phyloP scores from a whole-genome alignment of 2,329 filamentous ascomycete genomes.

The Fusarium hainanense region DNA sequence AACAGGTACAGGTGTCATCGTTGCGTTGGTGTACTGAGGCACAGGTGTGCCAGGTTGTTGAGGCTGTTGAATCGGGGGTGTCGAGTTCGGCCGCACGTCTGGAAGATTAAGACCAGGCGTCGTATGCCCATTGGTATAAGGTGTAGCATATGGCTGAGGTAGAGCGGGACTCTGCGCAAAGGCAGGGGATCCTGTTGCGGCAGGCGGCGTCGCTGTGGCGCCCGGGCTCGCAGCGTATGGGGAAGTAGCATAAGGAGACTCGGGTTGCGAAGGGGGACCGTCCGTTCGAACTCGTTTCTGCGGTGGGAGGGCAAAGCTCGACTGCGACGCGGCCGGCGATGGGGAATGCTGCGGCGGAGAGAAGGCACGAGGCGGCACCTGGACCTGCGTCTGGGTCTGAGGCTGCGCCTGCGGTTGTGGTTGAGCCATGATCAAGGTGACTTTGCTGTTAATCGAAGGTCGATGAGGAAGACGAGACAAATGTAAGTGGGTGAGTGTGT shows the following conservation, averaged over 20 bases:
- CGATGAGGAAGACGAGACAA: conserved; percentile 5
- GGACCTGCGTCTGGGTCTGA: conserved; percentile 57
- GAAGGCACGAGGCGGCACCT: conserved; percentile 65
- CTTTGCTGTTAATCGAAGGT: conserved; percentile 14
- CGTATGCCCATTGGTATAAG: conserved; percentile 55
- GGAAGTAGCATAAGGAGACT: conserved; percentile 68
- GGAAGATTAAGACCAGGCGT: conserved; percentile 52
- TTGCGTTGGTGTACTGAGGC: conserved; percentile 44
- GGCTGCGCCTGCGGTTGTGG: conserved; percentile 70
- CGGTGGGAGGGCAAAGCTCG: conserved; percentile 69
- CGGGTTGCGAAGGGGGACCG: conserved; percentile 74
- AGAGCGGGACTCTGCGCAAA: conserved; percentile 51
- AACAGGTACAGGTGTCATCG: conserved; percentile 44
- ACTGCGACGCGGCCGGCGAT: conserved; percentile 68
- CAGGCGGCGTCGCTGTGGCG: conserved; percentile 55
- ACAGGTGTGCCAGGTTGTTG: conserved; percentile 44
- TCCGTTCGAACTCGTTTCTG: conserved; percentile 73
- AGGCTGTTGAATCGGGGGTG: conserved; percentile 49
- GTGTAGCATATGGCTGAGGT: conserved; percentile 50
- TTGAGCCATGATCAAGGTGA: conserved; percentile 64
- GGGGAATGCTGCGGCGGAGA: conserved; percentile 71
- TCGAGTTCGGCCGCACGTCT: conserved; percentile 48
- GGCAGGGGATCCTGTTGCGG: conserved; percentile 52
- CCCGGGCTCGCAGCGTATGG: conserved; percentile 62
- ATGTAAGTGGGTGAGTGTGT: conserved; percentile 26